A percentile compares a stretch with the other conserved stretches of the same genome.
phyloP scores from a whole-genome alignment of 495 filamentous ascomycete genomes.

The Aspergillus panamensis region DNA sequence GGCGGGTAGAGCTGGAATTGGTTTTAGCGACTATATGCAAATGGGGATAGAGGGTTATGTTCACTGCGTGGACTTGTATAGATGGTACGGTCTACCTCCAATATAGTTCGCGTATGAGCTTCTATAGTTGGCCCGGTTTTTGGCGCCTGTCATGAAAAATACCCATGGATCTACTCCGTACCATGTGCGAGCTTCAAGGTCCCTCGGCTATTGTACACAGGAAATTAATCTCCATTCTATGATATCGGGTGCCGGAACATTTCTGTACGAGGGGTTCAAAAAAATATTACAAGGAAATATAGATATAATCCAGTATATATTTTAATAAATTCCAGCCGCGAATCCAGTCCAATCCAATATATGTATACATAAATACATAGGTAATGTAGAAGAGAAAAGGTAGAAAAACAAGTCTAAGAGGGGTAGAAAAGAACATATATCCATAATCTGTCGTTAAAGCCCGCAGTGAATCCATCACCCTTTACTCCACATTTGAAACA shows the following conservation, averaged over 20 bases:
- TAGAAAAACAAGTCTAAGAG: conserved; percentile 7
- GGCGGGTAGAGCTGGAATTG: background rate
- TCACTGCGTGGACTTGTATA: background rate
- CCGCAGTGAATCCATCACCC: conserved; percentile 12
- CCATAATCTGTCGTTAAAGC: conserved; percentile 17
- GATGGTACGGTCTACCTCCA: no score
- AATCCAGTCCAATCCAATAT: conserved; percentile 8
- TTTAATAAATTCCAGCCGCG: conserved; percentile 13
- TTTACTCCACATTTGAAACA: conserved; percentile 7
- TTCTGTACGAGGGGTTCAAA: no score
- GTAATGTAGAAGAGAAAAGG: conserved; percentile 10
- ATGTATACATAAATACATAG: conserved; percentile 19
- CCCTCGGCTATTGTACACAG: no score
- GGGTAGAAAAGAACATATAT: conserved; percentile 11
- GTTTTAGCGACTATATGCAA: background rate
- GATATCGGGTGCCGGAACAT: no score
- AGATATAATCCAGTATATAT: conserved; percentile 8
- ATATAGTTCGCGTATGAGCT: no score
- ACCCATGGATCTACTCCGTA: no score
- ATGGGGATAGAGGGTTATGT: background rate
- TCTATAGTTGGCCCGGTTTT: no score
- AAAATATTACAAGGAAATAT: background rate
- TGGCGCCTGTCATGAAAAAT: no score
- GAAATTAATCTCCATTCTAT: no score
- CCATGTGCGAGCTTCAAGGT: no score